Conservation (phyloP, 2,329 filamentous ascomycete species). For the Cercospora sp. region DNA sequence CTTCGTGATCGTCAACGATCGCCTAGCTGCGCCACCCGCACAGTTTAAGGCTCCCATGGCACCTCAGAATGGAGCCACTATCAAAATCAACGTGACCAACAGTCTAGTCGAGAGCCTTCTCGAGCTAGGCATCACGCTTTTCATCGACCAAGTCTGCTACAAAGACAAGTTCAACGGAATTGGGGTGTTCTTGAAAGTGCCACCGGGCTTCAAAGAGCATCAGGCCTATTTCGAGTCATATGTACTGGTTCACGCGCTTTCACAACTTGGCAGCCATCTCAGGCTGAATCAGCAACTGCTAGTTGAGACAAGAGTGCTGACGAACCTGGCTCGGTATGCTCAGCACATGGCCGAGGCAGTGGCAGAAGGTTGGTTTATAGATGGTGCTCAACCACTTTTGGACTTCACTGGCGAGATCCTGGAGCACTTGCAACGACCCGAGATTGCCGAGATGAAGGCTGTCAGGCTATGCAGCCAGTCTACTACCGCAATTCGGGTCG, state of each 20-base stretch:
- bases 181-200: slow-evolving; percentile 79
- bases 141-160: slow-evolving; percentile 79
- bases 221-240: slow-evolving; percentile 95
- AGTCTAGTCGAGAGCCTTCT: slow-evolving; percentile 73
- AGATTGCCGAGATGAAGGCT: slow-evolving; percentile 76
- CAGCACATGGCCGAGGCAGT: slow-evolving; percentile 83
- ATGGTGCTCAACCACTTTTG: slow-evolving; percentile 77
- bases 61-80: slow-evolving; percentile 53
- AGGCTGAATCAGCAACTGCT: slow-evolving; percentile 70
- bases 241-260: slow-evolving; percentile 72
- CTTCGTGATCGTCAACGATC: slow-evolving; percentile 80
- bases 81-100: slow-evolving; percentile 59
- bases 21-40: slow-evolving; percentile 59
- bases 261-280: slow-evolving; percentile 68
- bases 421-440: slow-evolving; percentile 84
- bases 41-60: slow-evolving; percentile 64
- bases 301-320: slow-evolving; percentile 78
- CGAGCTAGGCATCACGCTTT: slow-evolving; percentile 75
- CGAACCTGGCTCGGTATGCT: slow-evolving; percentile 80
- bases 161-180: slow-evolving; percentile 92
- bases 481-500: slow-evolving; percentile 70
- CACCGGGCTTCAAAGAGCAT: slow-evolving; percentile 89
- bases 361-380: slow-evolving; percentile 95
- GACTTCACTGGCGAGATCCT: slow-evolving; percentile 83
- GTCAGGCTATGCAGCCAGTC: slow-evolving; percentile 89